Conservation (phyloP, 2,329 filamentous ascomycete genomes). For the Cladosporium sp. region DNA sequence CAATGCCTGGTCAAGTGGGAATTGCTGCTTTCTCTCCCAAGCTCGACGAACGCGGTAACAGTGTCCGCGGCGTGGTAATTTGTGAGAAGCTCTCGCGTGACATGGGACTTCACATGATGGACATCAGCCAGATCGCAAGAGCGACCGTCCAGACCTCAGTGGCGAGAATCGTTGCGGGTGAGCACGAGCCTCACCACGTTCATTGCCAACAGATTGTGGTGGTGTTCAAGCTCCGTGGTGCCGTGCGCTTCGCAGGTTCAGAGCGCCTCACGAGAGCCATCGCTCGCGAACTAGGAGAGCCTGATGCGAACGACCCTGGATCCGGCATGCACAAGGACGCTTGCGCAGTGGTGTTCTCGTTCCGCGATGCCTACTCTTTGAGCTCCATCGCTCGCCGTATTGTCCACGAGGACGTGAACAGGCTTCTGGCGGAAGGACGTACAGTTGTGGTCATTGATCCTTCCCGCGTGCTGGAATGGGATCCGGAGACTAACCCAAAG, state of each 20-base stretch:
- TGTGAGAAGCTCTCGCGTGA: conserved; percentile 22
- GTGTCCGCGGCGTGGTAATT: conserved; percentile 21
- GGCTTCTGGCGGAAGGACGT: conserved; percentile 15
- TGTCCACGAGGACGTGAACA: conserved; percentile 19
- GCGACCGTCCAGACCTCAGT: conserved; percentile 20
- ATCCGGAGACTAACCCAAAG: conserved; percentile 14
- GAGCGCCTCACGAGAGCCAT: conserved; percentile 21
- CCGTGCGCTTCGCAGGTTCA: conserved; percentile 21
- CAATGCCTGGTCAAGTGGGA: conserved; percentile 22
- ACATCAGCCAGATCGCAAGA: conserved; percentile 21
- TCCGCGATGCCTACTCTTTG: conserved; percentile 22
- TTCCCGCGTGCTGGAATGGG: conserved; percentile 17
- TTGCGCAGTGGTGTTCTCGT: conserved; percentile 22
- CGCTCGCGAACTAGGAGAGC: conserved; percentile 16
- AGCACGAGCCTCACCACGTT: conserved; percentile 8
- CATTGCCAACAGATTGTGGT: conserved; percentile 15
- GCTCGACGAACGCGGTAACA: conserved; percentile 21
- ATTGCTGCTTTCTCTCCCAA: conserved; percentile 22
- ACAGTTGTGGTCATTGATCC: conserved; percentile 21
- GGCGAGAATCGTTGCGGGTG: conserved; percentile 14
- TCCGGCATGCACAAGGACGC: conserved; percentile 21
- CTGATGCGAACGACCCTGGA: conserved; percentile 16
- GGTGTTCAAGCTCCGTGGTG: conserved; percentile 22
- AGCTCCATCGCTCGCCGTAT: conserved; percentile 21
- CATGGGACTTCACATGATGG: conserved; percentile 25